Conservation (phyloP, 768 basidiomycete genomes). For the Macrolepiota fuliginosa region DNA sequence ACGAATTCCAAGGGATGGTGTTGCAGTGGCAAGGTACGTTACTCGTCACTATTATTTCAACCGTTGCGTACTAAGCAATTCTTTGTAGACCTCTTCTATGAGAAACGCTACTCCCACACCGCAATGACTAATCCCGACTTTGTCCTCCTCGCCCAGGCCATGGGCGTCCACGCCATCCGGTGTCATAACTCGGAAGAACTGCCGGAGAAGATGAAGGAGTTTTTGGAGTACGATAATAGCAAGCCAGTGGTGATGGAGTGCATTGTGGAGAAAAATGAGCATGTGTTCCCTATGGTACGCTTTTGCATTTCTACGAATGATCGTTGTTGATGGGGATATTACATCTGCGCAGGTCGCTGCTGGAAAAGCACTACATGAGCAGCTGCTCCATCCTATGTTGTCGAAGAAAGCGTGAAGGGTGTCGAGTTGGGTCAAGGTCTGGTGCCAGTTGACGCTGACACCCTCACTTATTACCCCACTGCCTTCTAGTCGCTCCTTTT, state of each 20-base stretch:
- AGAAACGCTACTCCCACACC: constrained; percentile 95
- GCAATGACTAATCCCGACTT: constrained; percentile 96
- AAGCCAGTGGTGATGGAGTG: constrained; percentile 93
- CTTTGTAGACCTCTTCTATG: constrained; percentile 84
- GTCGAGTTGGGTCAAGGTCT: too few species aligned
- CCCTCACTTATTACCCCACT: not conserved
- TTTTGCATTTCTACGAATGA: constrained; percentile 3
- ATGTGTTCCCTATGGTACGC: constrained; percentile 86
- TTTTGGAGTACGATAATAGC: constrained; percentile 88
- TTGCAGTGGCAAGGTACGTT: constrained; percentile 93
- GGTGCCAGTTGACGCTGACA: not conserved
- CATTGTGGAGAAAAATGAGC: constrained; percentile 77
- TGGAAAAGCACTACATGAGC: constrained; percentile 90
- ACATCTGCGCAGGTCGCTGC: constrained; percentile 63
- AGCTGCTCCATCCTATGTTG: constrained; percentile 5
- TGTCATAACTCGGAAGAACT: constrained; percentile 71
- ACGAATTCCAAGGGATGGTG: constrained; percentile 99
- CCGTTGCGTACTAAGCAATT: not conserved
- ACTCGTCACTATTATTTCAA: not conserved
- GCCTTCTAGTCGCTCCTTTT: not conserved
- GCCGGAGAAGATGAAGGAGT: constrained; percentile 97
- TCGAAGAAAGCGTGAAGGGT: not conserved
- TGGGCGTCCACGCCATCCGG: constrained; percentile 91
- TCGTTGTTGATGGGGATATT: not conserved
- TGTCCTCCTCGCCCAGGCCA: constrained; percentile 81